phyloP scores from a whole-genome alignment of 2,329 filamentous ascomycete genomes.

The Botrytis fragariae region DNA sequence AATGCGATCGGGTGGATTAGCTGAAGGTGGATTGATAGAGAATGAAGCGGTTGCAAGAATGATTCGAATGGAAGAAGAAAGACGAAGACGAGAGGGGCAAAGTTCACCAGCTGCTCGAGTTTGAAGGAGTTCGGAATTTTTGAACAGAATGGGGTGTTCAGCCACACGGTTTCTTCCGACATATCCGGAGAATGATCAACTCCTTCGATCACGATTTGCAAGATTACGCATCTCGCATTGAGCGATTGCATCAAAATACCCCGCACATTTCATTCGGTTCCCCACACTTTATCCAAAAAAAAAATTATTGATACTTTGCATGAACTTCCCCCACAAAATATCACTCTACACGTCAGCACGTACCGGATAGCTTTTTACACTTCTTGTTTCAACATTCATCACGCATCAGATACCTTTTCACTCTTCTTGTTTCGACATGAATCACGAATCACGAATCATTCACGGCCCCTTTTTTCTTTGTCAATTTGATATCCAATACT shows the following conservation, averaged over 20 bases:
- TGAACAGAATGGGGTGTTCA: background rate
- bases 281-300: background rate
- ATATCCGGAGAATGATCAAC: background rate
- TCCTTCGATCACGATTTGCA: background rate
- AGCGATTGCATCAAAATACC: background rate
- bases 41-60: conserved; percentile 17
- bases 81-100: conserved; percentile 18
- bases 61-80: conserved; percentile 17
- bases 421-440: background rate
- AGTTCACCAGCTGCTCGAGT: conserved; percentile 16
- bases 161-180: background rate
- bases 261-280: background rate
- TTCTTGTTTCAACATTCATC: background rate
- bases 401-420: background rate
- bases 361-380: background rate
- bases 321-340: conserved; percentile 9
- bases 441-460: background rate
- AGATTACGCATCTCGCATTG: background rate
- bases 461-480: conserved; percentile 14
- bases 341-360: background rate
- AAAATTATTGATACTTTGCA: background rate
- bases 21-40: conserved; percentile 16
- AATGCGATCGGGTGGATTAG: conserved; percentile 9
- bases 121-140: background rate
- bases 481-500: background rate